Conservation (phyloP, 1,284 basidiomycete genomes). For the Schizopora paradoxa region DNA sequence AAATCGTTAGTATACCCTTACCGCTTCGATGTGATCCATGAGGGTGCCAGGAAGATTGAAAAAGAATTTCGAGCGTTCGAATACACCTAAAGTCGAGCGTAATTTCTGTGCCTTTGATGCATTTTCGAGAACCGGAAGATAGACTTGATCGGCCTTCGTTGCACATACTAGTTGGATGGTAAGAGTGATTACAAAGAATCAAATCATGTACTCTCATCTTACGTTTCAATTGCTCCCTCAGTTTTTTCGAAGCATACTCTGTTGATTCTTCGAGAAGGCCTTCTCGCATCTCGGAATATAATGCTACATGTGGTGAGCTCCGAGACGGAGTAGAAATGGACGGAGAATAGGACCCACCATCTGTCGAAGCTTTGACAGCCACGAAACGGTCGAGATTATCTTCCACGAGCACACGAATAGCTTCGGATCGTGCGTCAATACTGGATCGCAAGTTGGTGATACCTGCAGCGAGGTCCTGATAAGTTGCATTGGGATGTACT, state of each 20-base stretch:
- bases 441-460: slow-evolving; percentile 68
- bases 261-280: slow-evolving; percentile 73
- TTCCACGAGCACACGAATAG: slow-evolving; percentile 91
- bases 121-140: slow-evolving; percentile 94
- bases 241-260: slow-evolving; percentile 80
- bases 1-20: slow-evolving; percentile 34
- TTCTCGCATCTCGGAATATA: slow-evolving; percentile 91
- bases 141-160: slow-evolving; percentile 92
- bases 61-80: slow-evolving; percentile 96
- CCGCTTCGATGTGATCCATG: slow-evolving; percentile 86
- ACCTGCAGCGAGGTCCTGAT: slow-evolving; percentile 81
- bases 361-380: slow-evolving; percentile 93
- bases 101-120: slow-evolving; percentile 92
- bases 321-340: slow-evolving; percentile 3
- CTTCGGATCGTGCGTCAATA: slow-evolving; percentile 87
- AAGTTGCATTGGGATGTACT: slow-evolving; percentile 94
- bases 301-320: slow-evolving; percentile 42
- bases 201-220: slow-evolving; percentile 27
- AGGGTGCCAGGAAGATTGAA: slow-evolving; percentile 95
- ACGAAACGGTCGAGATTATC: slow-evolving; percentile 99
- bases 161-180: slow-evolving; percentile 56
- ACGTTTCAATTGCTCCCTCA: slow-evolving; percentile 85
- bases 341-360: slow-evolving; percentile 56
- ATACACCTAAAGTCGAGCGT: slow-evolving; percentile 89
- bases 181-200: slow-evolving; percentile 6